A percentile compares a stretch with the other conserved stretches of the same genome.
Evolutionary conservation across 208 protist genomes (phyloP).

Genomic region (Acanthamoeba lugdunensis): DNA sequence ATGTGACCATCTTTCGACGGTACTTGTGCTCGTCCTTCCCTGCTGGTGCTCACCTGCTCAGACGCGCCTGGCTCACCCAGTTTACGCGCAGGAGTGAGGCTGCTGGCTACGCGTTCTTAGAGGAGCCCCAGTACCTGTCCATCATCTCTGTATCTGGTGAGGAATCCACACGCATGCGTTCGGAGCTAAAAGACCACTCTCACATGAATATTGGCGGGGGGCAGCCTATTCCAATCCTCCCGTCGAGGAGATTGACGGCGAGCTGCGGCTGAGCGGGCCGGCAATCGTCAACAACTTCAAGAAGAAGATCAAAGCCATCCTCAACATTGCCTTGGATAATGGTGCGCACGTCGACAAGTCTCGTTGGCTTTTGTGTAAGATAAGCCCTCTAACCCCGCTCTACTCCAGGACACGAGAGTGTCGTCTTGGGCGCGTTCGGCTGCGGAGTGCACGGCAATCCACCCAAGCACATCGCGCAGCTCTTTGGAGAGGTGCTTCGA

Average conservation of each 20-base stretch:
- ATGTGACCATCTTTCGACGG: not conserved
- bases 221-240: slow-evolving; percentile 47
- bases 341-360: not conserved
- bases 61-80: too few relatives aligned
- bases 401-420: slow-evolving; percentile 27
- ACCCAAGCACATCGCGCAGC: slow-evolving; percentile 50
- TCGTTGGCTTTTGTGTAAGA: not conserved
- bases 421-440: slow-evolving; percentile 59
- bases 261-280: slow-evolving; percentile 30
- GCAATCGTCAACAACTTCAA: slow-evolving; percentile 51
- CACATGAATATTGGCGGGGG: too few relatives aligned
- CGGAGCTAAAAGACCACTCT: too few relatives aligned
- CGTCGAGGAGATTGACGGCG: slow-evolving; percentile 38
- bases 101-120: slow-evolving; percentile 48
- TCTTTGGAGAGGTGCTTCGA: slow-evolving; percentile 35
- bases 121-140: slow-evolving; percentile 45
- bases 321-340: slow-evolving; percentile 66
- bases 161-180: too few relatives aligned
- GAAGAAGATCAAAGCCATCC: slow-evolving; percentile 41
- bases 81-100: not conserved
- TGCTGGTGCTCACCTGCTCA: not conserved
- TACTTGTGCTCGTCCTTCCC: not conserved
- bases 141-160: slow-evolving; percentile 33
- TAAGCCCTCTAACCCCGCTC: not conserved
- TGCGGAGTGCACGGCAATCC: slow-evolving; percentile 61